Base-by-base conservation (phyloP, 208 protist genomes). In the Acanthamoeba royreba region DNA sequence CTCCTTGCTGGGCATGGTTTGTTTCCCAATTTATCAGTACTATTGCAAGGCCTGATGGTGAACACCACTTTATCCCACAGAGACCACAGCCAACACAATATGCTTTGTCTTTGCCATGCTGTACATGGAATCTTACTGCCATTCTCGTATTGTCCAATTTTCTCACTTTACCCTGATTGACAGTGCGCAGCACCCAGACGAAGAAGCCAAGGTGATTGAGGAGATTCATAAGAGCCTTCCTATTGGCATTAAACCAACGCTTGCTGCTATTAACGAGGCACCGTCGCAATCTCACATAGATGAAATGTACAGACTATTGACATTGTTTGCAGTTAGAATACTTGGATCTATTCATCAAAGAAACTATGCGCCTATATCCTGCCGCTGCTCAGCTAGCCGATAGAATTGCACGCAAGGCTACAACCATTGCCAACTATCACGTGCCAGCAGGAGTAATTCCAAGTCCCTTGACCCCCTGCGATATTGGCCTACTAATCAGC, bases 41-140 rank as follows among this genome's bases (percentile, higher is more conserved):
- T 61, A 17, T 22, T 61, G 52, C 22, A 61, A n/a, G n/a, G n/a
- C n/a, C 22, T 61, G 52, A 61, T 22, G 52, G 25, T 61, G 25
- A 25, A 61, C 17, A 61, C 22, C 28, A 40, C 33, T 15, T 25
- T 28, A 9, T 15, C 33, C 11, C 33, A 38, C 47, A 89, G 83
- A 89, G 49, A 89, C 83, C 38, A 89, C 83, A 19, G 83, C 83
- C 83, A 89, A 89, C 83, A 66, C 83, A 11, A 69, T 66, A 5
- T 45, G 49, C 8, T 89, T 89, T 31, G 83, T 66, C 2, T 89
- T 89, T n/a, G 17, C 22, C 53, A 58, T 89, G 46, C 83, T 89
- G 53, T 89, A 42, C 83, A 45, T 53, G 5, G 13, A 4, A 13
- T 2, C 8, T 38, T 15, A 5, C 4, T 72, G n/a, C 3, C 61